phyloP scores from a whole-genome alignment of 208 protist genomes.

The Histomonas meleagridis region DNA sequence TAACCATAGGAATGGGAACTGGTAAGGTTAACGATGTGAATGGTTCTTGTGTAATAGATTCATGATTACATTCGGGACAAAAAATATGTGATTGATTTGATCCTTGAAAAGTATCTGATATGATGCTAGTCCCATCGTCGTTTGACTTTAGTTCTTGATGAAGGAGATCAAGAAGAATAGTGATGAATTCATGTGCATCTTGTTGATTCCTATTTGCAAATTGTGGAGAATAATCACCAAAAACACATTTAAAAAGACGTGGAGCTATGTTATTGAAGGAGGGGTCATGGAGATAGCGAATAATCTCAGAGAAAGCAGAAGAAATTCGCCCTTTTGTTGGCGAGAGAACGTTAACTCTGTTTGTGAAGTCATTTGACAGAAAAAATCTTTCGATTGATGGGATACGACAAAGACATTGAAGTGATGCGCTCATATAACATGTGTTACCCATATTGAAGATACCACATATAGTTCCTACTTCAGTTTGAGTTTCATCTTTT shows the following conservation, averaged over 20 bases:
- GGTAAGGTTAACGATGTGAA: neutral
- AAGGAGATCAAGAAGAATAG: neutral
- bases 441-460: neutral
- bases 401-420: neutral
- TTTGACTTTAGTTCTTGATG: neutral
- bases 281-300: neutral
- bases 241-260: neutral
- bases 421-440: neutral
- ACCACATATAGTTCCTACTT: neutral
- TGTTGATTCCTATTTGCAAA: neutral
- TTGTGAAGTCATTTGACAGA: neutral
- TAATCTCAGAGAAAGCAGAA: neutral
- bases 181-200: neutral
- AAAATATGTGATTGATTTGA: neutral
- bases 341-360: neutral
- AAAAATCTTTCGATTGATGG: neutral
- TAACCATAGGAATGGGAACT: neutral
- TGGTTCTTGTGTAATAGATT: neutral
- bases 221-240: neutral
- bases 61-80: neutral
- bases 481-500: neutral
- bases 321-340: neutral
- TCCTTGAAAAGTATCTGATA: neutral
- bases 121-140: neutral
- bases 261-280: neutral